These are phyloP conservation scores for Candida montana DNA, from an alignment of 805 yeast species.

Conservation along the genomic window DNA sequence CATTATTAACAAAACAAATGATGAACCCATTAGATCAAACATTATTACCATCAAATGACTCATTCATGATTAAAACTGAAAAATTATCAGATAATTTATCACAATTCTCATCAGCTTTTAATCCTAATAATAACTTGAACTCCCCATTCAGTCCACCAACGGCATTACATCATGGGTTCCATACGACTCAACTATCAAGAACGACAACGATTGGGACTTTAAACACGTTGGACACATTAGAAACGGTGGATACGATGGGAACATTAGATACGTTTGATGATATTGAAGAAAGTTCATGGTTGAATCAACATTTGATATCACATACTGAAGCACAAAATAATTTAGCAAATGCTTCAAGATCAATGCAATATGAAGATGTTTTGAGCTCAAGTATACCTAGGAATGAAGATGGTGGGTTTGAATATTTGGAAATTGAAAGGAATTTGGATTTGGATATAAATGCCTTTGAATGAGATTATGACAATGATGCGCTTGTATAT, in stretches of 20 bases:
- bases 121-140: neutral
- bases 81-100: neutral
- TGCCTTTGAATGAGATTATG: neutral
- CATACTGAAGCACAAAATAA: neutral
- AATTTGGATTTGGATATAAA: slow-evolving; percentile 2
- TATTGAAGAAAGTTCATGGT: slow-evolving; percentile 1
- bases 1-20: neutral
- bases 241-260: neutral
- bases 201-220: slow-evolving; percentile 1
- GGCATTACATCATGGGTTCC: neutral
- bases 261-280: slow-evolving; percentile 1
- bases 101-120: neutral
- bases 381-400: slow-evolving; percentile 7
- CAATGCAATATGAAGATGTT: neutral
- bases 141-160: neutral
- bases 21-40: slow-evolving; percentile 1
- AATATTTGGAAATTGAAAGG: slow-evolving; percentile 2
- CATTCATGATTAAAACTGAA: neutral
- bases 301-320: neutral
- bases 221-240: slow-evolving; percentile 1
- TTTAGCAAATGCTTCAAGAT: neutral
- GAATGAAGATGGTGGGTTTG: neutral
- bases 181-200: neutral
- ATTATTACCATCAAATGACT: neutral
- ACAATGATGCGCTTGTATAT: slow-evolving; percentile 7